Evolutionary conservation across 495 filamentous ascomycete genomes (phyloP).

Genomic region (Halenospora varia): DNA sequence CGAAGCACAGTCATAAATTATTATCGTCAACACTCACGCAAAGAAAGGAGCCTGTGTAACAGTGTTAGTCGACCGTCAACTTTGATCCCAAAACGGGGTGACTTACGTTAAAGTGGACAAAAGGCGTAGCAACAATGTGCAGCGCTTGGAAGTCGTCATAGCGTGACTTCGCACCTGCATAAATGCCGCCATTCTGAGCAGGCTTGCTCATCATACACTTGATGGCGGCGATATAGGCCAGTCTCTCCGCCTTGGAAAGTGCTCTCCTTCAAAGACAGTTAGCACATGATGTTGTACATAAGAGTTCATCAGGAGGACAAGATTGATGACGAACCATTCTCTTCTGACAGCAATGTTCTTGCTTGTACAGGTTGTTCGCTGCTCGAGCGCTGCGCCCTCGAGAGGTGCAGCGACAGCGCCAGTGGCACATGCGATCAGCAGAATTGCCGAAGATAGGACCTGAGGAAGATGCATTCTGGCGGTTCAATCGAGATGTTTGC

Average conservation of each 20-base stretch:
- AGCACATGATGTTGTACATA: too few relatives aligned
- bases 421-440: slow-evolving; percentile 1
- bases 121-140: slow-evolving; percentile 29
- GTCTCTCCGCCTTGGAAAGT: slow-evolving; percentile 26
- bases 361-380: not conserved
- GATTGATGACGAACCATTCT: slow-evolving; percentile 7
- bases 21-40: slow-evolving; percentile 8
- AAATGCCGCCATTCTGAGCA: slow-evolving; percentile 26
- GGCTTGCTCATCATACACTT: slow-evolving; percentile 35
- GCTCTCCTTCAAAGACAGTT: slow-evolving; percentile 23
- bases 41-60: slow-evolving; percentile 27
- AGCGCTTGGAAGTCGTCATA: slow-evolving; percentile 44
- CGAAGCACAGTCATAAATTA: not conserved
- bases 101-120: slow-evolving; percentile 38
- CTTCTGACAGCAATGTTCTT: not conserved
- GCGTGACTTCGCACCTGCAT: slow-evolving; percentile 36
- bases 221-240: slow-evolving; percentile 39
- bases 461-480: slow-evolving; percentile 3
- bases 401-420: not conserved
- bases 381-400: not conserved
- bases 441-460: not conserved
- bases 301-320: not conserved
- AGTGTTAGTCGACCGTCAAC: not conserved
- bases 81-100: not conserved
- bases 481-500: not conserved